Base-by-base conservation (phyloP, 78 protist genomes). In the Dictyostelium citrinum region DNA sequence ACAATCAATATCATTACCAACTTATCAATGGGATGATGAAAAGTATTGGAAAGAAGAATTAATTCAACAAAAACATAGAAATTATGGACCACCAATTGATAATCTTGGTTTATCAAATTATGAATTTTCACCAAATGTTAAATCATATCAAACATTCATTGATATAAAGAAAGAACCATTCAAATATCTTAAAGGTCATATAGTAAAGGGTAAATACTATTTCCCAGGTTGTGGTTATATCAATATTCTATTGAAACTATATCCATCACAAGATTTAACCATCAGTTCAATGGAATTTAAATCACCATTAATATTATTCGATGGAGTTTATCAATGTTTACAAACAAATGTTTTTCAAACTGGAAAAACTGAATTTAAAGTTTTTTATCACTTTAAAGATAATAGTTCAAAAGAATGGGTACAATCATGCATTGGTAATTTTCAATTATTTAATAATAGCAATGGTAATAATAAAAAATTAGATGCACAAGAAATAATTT, bases 21-120 rank as follows among this genome's bases (percentile, higher is more conserved):
- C 17, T 31, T 85, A 85, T 35, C 91, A 85, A 76, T 85, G 91
- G 91, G 91, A 85, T 29, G 70, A 61, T 37, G 67, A 76, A 76
- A 43, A 37, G 29, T 85, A 75, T 60, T 85, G 91, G 91, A 9
- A 27, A 35, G 91, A 85, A 41, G 61, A 61, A n/a, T 33, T 43
- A 8, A 58, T 46, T 51, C 6, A 9, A 7, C 14, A 43, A 22
- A 58, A 51, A 71, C 4, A 29, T 39, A 74, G 31, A 37, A 31
- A 29, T 17, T 2, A 33, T 0, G 91, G 91, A 51, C 91, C 91
- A 71, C 8, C 82, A 29, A 35, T 20, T 39, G 29, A 33, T 74
- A 11, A 2, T 7, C 24, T 84, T 49, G 46, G 79, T 72, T 51
- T 51, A 35, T 35, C 43, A 51, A 22, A 39, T 1, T 39, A 72